Evolutionary conservation across 2,329 filamentous ascomycete species (phyloP).

Genomic region (Herpotrichia juniperi): DNA sequence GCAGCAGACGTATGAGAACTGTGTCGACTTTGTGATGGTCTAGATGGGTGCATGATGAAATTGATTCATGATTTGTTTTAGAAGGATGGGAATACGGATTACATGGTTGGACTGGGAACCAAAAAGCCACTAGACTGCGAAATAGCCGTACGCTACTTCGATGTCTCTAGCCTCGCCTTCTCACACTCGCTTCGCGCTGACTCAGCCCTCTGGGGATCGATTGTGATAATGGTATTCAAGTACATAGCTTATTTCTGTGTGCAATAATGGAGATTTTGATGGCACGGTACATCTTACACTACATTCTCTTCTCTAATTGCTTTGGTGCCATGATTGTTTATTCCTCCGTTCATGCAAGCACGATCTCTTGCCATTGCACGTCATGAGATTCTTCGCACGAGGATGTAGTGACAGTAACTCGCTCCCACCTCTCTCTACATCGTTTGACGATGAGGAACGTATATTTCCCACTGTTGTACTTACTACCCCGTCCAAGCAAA

Average conservation of each 20-base stretch:
- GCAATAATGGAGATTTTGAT: not conserved
- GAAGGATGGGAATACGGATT: not conserved
- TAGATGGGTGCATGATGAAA: not conserved
- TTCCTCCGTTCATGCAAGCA: too few relatives aligned
- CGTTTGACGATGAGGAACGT: too few relatives aligned
- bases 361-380: too few relatives aligned
- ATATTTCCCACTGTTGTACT: too few relatives aligned
- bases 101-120: too few relatives aligned
- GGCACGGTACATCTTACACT: not conserved
- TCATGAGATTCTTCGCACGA: too few relatives aligned
- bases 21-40: constrained; percentile 2
- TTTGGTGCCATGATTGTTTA: too few relatives aligned
- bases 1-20: constrained; percentile 48
- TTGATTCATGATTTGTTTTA: not conserved
- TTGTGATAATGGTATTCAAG: not conserved
- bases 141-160: not conserved
- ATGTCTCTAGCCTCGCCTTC: not conserved
- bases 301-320: not conserved
- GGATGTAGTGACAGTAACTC: too few relatives aligned
- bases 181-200: not conserved
- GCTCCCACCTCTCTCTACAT: too few relatives aligned
- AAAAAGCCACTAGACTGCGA: not conserved
- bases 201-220: not conserved
- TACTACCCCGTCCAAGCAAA: too few relatives aligned
- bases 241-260: constrained; percentile 2